Evolutionary conservation across 352 stramenopile species (phyloP), one percentile per base, ranked within the genome.

Genomic region (Peronospora farinosa): DNA sequence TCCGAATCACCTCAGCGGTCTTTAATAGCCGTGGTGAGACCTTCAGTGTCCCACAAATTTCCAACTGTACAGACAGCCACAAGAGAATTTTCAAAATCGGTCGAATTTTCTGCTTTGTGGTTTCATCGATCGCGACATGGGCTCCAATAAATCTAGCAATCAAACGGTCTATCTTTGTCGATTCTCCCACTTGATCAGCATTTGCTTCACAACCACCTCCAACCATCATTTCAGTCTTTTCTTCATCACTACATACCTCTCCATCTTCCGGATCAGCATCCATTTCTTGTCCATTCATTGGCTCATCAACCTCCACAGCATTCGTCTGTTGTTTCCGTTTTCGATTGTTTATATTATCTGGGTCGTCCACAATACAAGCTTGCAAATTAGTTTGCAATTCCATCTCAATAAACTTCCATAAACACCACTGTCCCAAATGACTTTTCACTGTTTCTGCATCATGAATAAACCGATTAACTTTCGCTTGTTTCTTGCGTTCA

Each of bases 391-490:
- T 54, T 42, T 86, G 78, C 21, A 94, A 54, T 43, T 94, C 80
- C 17, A 91, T 33, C 40, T 91, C 78, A 11, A 92, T 62, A 54
- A 77, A 88, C 40, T 91, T 90, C 60, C 86, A 67, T 27, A 94
- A 45, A 54, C 83, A 94, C 80, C 80, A 94, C 19, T 73, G 44
- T 0, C 83, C 83, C 3, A 94, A 51, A 32, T 89, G 76, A 28
- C 63, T 11, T 28, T 84, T 74, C 5, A 92, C 70, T 0, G 57
- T 52, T 53, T 86, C 68, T 5, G 83, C 78, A 41, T 88, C 78
- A 8, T 69, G 57, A 12, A 90, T 75, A 45, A 94, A 89, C 7
- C 66, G 53, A 19, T 86, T 84, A 7, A 88, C 65, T 16, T 81
- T 80, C 17, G 84, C 73, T 50, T 90, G 78, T 23, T 79, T 83